These are phyloP conservation scores for Oemleria cerasiformis DNA, from an alignment of 306 rosid genomes.

Conservation along the genomic window DNA sequence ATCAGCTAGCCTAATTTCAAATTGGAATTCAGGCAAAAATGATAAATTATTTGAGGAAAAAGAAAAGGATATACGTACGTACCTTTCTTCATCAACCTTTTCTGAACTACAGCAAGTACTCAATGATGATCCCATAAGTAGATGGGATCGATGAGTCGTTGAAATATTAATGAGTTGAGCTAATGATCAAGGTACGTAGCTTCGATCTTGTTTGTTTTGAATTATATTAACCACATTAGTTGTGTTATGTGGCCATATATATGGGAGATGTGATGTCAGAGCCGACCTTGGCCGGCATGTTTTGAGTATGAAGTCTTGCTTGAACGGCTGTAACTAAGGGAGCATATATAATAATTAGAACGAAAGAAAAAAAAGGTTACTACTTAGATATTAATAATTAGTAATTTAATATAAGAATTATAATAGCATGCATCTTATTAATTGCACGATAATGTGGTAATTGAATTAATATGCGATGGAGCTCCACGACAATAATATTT, in stretches of 20 bases:
- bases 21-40: background rate
- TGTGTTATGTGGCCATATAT: slow-evolving; percentile 2
- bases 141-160: background rate
- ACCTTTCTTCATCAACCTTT: slow-evolving; percentile 64
- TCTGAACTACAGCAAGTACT: slow-evolving; percentile 62
- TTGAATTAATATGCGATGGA: background rate
- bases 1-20: background rate
- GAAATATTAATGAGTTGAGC: slow-evolving; percentile 3
- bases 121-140: slow-evolving; percentile 58
- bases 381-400: background rate
- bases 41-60: background rate
- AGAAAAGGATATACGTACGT: slow-evolving; percentile 32
- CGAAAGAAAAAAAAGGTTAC: background rate
- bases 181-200: slow-evolving; percentile 2
- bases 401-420: too few relatives aligned
- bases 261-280: slow-evolving; percentile 22
- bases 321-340: slow-evolving; percentile 14
- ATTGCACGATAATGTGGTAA: background rate
- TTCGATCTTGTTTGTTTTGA: background rate
- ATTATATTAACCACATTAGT: background rate
- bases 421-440: too few relatives aligned
- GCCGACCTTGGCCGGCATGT: slow-evolving; percentile 82
- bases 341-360: background rate
- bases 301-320: slow-evolving; percentile 7
- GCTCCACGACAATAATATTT: background rate